Percentiles rank a stretch among this genome's conserved stretches.
phyloP scores from a whole-genome alignment of 257 asterid genomes.

The Solanum etuberosum region DNA sequence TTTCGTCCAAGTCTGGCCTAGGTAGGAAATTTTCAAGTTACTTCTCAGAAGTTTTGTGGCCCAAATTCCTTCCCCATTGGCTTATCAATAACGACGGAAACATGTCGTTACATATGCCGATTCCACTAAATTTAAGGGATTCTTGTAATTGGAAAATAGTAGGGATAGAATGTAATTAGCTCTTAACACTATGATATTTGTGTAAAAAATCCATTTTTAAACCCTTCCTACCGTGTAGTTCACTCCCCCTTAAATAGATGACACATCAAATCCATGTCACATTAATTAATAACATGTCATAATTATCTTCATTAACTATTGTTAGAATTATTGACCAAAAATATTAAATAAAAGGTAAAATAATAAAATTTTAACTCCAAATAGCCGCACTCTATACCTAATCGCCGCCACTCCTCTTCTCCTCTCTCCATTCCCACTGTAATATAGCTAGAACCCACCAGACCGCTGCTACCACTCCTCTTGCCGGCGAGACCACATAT shows the following conservation, averaged over 20 bases:
- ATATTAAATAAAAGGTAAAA: no score
- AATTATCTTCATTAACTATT: neutral
- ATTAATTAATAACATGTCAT: neutral
- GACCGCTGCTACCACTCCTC: no score
- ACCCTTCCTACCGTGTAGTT: neutral
- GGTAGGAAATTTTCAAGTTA: no score
- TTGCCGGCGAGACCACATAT: no score
- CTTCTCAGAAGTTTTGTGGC: no score
- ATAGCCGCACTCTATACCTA: neutral
- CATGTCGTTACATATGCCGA: neutral
- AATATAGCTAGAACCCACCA: neutral
- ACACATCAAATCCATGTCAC: neutral
- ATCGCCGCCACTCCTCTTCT: neutral
- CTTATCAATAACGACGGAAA: no score
- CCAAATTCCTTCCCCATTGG: no score
- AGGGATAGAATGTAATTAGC: no score
- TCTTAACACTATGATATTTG: no score
- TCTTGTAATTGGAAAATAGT: neutral
- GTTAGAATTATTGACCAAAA: neutral
- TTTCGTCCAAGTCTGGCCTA: no score
- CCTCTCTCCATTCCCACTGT: neutral
- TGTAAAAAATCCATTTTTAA: no score
- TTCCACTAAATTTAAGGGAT: neutral
- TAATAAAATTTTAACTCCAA: neutral
- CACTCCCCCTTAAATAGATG: neutral